These are phyloP conservation scores for Penicillium bialowiezense DNA, from an alignment of 495 filamentous ascomycete species.

Conservation along the genomic window DNA sequence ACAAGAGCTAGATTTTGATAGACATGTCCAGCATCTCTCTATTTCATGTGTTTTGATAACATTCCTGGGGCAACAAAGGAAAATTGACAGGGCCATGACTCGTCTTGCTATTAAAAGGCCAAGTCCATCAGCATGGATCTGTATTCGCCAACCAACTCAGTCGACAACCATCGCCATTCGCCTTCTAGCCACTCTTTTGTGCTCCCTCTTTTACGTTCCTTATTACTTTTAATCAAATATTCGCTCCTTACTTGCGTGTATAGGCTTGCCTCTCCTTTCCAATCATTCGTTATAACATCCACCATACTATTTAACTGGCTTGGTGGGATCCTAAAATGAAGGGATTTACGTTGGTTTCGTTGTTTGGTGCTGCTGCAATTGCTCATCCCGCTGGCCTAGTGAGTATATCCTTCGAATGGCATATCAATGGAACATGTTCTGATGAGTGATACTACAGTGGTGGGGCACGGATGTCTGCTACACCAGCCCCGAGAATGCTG, in stretches of 20 bases:
- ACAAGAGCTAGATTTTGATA: too few relatives aligned
- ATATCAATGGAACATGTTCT: not conserved
- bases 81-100: too few relatives aligned
- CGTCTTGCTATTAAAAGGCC: constrained; percentile 4
- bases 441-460: constrained; percentile 20
- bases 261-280: too few relatives aligned
- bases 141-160: not conserved
- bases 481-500: constrained; percentile 68
- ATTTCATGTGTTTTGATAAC: too few relatives aligned
- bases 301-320: too few relatives aligned
- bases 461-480: constrained; percentile 63
- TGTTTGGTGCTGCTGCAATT: constrained; percentile 22
- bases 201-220: not conserved
- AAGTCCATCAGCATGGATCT: not conserved
- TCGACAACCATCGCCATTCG: constrained; percentile 12
- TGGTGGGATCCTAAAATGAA: constrained; percentile 20
- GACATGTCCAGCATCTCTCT: too few relatives aligned
- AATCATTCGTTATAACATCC: not conserved
- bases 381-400: constrained; percentile 35
- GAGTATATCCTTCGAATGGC: constrained; percentile 4
- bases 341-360: constrained; percentile 20
- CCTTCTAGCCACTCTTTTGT: constrained; percentile 4
- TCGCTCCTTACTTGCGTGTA: too few relatives aligned
- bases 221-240: too few relatives aligned
- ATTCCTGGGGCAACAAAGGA: too few relatives aligned